Base-by-base conservation (phyloP, 2,329 filamentous ascomycete genomes). In the Exserohilum turcica region DNA sequence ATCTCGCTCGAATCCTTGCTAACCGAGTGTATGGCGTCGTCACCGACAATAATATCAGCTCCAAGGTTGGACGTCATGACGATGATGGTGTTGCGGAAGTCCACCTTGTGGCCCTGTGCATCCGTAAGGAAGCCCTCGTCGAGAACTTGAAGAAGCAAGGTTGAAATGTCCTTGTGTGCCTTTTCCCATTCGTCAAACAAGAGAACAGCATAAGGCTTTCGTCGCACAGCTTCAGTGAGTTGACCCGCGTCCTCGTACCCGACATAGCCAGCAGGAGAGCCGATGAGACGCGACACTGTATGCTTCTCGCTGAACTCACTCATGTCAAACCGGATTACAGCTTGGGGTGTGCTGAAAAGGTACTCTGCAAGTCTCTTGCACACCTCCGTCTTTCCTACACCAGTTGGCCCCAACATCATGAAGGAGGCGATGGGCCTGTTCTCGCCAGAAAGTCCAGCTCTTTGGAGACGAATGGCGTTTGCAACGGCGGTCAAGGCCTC, bases 161-260 rank as follows among this genome's bases (percentile, higher is more conserved):
- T 89, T 0, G 91, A 95, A 61, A 97, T 97, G 66, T 99, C 94
- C 48, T 91, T 88, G 71, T 97, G 94, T 0, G 93, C 94, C 73
- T 99, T 97, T 72, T 99, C 94, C 65, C 97, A 97, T 72, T 97
- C 94, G 72, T 99, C 94, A 65, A 99, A 96, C 1, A 99, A 82
- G 0, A 99, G 82, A 0, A 99, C 91, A 0, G 93, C 92, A 64
- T 97, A 97, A 0, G 94, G 94, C 74, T 97, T 97, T 54, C 94
- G 85, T 51, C 94, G 86, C 3, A 99, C 92, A 4, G 93, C 92
- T 77, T 99, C 94, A 0, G 94, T 97, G 9, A 99, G 82, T 75
- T 97, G 94, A 0, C 94, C 94, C 3, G 93, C 92, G 69, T 97
- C 94, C 40, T 99, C 94, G 70, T 97, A 97, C 8, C 94, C 94